A percentile compares a stretch with the other conserved stretches of the same genome.
Evolutionary conservation across 208 protist species (phyloP).

Genomic region (Trypanosoma vivax): DNA sequence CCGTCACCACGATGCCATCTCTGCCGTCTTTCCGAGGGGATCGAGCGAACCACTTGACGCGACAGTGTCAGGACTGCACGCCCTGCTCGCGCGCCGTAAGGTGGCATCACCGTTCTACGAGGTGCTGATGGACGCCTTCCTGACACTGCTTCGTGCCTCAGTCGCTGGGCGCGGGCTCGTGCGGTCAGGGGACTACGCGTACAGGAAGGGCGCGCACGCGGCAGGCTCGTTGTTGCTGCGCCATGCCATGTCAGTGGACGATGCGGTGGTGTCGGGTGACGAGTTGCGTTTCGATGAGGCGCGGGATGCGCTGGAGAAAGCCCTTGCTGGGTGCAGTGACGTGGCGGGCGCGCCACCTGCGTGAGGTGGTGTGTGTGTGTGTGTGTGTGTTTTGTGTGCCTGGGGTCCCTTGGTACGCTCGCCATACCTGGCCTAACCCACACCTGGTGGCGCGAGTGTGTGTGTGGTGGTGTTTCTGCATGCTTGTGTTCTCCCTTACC

Average conservation of each 20-base stretch:
- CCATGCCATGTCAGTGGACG: constrained; percentile 48
- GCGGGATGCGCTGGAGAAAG: constrained; percentile 33
- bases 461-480: not conserved
- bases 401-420: not conserved
- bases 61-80: constrained; percentile 65
- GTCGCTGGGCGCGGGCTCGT: constrained; percentile 60
- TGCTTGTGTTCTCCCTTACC: constrained; percentile 13
- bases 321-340: constrained; percentile 17
- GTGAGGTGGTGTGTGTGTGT: not conserved
- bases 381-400: not conserved
- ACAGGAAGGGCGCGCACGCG: constrained; percentile 19
- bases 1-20: constrained; percentile 47
- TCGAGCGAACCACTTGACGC: constrained; percentile 14
- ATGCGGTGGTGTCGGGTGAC: constrained; percentile 61
- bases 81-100: constrained; percentile 24
- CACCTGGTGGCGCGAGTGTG: not conserved
- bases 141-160: constrained; percentile 70
- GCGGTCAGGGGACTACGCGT: constrained; percentile 49
- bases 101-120: constrained; percentile 67
- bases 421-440: not conserved
- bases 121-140: constrained; percentile 81
- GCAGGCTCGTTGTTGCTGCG: constrained; percentile 30
- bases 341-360: not conserved
- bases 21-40: constrained; percentile 44
- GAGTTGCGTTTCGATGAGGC: constrained; percentile 53